Evolutionary conservation across 768 basidiomycete species (phyloP), one percentile per base, ranked within the genome.

Genomic region (Royoungia palumana): DNA sequence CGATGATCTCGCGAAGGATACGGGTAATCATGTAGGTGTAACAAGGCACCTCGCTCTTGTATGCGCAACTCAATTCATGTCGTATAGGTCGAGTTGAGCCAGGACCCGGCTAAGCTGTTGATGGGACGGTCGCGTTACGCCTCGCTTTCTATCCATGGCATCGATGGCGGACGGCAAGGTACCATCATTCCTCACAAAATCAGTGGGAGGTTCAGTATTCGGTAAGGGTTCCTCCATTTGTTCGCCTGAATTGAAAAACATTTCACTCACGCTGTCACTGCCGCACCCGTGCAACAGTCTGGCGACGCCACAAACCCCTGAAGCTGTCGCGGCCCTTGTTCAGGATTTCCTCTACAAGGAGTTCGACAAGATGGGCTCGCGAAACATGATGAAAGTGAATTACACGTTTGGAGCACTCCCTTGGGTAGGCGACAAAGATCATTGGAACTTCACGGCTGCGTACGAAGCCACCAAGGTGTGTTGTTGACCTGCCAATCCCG

Each of bases 361-460:
- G 69, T 94, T 95, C 59, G 80, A 77, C 12, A 88, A 89, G 69
- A 77, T 94, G 21, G 76, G 79, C 37, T 84, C 77, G 57, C 91
- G 90, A 80, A 93, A 87, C 75, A 84, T 68, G 58, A 67, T 93
- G 52, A 72, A 71, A 21, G 64, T 93, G 22, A 82, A 86, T 68
- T 69, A 72, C 41, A 60, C 83, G 22, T 79, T 84, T 47, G 87
- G 84, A 24, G 92, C 90, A 12, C 85, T 83, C 67, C 89, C 93
- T 14, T 95, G 92, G 92, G 72, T 92, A 9, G 81, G 84, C 8
- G 78, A 86, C 59, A 70, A 77, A 53, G 78, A 85, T 55, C 89
- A 94, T 69, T 93, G 87, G 89, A 94, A 89, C 66, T 95, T 83
- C 67, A 75, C 82, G 54, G 93, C 93, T 5, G 93, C 89, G 1